phyloP scores from a whole-genome alignment of 306 rosid species.

The Dalbergia cultrata region DNA sequence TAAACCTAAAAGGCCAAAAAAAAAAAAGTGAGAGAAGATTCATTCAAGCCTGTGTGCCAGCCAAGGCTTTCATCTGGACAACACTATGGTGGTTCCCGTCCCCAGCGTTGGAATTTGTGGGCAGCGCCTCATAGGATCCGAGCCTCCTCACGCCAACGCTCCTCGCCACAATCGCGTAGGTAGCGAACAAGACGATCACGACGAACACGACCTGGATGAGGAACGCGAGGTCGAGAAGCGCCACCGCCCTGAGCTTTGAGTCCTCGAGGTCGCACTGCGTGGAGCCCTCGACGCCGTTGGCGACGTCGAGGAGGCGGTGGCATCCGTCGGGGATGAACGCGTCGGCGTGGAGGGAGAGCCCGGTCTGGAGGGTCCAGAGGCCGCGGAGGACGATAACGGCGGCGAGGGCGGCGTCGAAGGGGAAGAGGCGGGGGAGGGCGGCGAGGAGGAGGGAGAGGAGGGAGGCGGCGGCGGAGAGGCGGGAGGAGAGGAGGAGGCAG shows the following conservation, averaged over 20 bases:
- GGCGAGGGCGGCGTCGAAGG: slow-evolving; percentile 72
- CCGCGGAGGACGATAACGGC: slow-evolving; percentile 75
- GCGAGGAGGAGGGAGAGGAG: slow-evolving; percentile 67
- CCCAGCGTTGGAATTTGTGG: slow-evolving; percentile 52
- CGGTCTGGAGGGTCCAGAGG: slow-evolving; percentile 85
- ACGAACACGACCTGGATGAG: slow-evolving; percentile 71
- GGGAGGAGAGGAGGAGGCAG: slow-evolving; percentile 69
- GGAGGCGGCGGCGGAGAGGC: slow-evolving; percentile 61
- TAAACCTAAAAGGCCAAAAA: neutral
- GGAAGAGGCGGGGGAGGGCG: slow-evolving; percentile 69
- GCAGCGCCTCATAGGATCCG: slow-evolving; percentile 84
- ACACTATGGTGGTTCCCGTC: slow-evolving; percentile 62
- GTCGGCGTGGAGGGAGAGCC: slow-evolving; percentile 83
- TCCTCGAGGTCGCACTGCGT: slow-evolving; percentile 90
- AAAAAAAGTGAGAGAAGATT: neutral
- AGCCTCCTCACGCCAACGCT: slow-evolving; percentile 58
- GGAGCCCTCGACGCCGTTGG: slow-evolving; percentile 79
- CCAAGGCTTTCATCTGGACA: slow-evolving; percentile 91
- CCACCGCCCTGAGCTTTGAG: slow-evolving; percentile 78
- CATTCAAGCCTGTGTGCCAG: slow-evolving; percentile 91
- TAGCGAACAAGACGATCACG: slow-evolving; percentile 58
- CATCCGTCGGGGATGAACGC: slow-evolving; percentile 95
- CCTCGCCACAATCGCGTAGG: slow-evolving; percentile 61
- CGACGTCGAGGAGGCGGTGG: slow-evolving; percentile 82
- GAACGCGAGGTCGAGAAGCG: slow-evolving; percentile 81